Conservation (phyloP, 306 rosid genomes). For the Benincasa hispida region DNA sequence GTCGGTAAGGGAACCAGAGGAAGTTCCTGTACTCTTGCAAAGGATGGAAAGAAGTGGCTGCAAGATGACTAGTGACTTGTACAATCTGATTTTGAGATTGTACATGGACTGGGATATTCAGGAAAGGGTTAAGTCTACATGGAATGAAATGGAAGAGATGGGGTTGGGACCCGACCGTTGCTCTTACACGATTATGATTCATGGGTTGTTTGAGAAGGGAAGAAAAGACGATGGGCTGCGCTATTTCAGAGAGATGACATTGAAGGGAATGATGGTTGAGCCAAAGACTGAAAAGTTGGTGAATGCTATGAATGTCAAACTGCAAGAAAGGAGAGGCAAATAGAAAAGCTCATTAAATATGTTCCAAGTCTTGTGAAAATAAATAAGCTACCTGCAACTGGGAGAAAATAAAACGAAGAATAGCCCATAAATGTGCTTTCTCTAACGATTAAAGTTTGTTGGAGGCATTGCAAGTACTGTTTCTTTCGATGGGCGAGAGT, state of each 20-base stretch:
- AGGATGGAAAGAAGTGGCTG: constrained; percentile 54
- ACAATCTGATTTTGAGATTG: constrained; percentile 56
- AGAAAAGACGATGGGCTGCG: constrained; percentile 38
- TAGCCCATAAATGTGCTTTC: not conserved
- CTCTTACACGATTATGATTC: constrained; percentile 70
- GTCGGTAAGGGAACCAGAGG: constrained; percentile 37
- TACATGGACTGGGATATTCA: constrained; percentile 54
- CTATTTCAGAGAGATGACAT: constrained; percentile 44
- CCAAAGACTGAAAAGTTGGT: constrained; percentile 41
- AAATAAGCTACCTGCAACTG: not conserved
- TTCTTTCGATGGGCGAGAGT: constrained; percentile 32
- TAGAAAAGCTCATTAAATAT: constrained; percentile 13
- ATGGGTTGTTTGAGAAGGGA: constrained; percentile 44
- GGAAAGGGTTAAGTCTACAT: constrained; percentile 36
- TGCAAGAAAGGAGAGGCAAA: constrained; percentile 9
- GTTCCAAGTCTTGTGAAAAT: not conserved
- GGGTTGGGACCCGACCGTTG: constrained; percentile 50
- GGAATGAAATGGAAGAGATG: constrained; percentile 55
- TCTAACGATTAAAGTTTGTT: not conserved
- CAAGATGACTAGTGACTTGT: constrained; percentile 35
- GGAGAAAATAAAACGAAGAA: not conserved
- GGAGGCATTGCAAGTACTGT: not conserved
- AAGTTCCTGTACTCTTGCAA: constrained; percentile 32
- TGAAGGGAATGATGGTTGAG: constrained; percentile 56
- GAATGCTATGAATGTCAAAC: constrained; percentile 18